Evolutionary conservation across 805 yeast species (phyloP).

Genomic region (Wickerhamiella domercqiae): DNA sequence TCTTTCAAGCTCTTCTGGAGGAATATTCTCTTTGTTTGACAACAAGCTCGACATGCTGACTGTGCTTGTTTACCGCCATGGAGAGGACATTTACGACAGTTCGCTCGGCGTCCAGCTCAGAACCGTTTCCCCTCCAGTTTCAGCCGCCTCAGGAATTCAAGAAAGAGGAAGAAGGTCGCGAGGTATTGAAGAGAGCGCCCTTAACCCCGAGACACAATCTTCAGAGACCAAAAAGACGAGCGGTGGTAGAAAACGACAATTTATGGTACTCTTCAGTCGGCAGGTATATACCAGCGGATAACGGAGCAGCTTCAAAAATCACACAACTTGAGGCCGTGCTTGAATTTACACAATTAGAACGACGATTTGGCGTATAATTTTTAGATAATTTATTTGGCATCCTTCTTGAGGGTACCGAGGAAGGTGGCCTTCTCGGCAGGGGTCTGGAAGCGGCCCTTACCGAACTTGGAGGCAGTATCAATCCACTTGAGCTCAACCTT

Average conservation of each 20-base stretch:
- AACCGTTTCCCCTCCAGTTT: no score
- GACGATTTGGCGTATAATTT: conserved; percentile 2
- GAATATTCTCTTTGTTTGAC: no score
- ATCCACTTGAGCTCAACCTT: conserved; percentile 97
- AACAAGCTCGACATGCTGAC: no score
- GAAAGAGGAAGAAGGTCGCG: no score
- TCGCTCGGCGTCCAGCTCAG: no score
- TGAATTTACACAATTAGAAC: conserved; percentile 7
- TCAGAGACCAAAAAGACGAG: not conserved
- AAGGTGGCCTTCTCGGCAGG: conserved; percentile 99
- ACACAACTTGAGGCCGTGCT: not conserved
- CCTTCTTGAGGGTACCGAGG: conserved; percentile 99
- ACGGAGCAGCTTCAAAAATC: not conserved
- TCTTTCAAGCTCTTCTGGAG: no score
- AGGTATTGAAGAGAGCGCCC: no score
- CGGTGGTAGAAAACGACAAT: not conserved
- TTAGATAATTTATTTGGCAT: no score
- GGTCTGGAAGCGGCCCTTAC: conserved; percentile 99
- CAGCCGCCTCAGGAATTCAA: no score
- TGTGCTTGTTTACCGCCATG: no score
- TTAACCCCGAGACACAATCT: not conserved
- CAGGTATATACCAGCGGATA: not conserved
- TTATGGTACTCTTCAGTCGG: not conserved
- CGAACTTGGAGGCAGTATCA: conserved; percentile 99
- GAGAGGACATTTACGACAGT: no score